Evolutionary conservation across 2,329 filamentous ascomycete genomes (phyloP).

Genomic region (Harringtonia lauricola): DNA sequence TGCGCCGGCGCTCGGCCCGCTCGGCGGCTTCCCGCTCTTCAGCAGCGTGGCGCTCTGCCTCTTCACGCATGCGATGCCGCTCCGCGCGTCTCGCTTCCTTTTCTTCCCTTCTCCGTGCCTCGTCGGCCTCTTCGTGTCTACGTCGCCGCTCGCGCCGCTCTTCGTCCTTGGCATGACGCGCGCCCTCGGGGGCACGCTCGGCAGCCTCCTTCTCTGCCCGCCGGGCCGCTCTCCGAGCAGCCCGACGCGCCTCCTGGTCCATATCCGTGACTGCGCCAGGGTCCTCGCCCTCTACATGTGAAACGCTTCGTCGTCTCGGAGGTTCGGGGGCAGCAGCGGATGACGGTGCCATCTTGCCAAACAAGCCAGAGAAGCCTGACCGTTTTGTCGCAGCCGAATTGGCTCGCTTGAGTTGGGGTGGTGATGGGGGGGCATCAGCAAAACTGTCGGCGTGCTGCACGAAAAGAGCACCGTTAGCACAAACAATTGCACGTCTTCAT

Average conservation of each 20-base stretch:
- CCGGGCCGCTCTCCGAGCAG: constrained; percentile 49
- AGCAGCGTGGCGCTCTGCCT: constrained; percentile 23
- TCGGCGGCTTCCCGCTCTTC: constrained; percentile 23
- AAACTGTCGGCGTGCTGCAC: constrained; percentile 54
- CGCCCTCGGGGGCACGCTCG: constrained; percentile 44
- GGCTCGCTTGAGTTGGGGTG: constrained; percentile 45
- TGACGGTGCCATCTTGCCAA: constrained; percentile 42
- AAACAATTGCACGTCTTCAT: too few relatives aligned
- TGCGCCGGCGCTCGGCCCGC: constrained; percentile 37
- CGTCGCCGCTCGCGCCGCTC: constrained; percentile 42
- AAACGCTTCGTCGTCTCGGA: constrained; percentile 37
- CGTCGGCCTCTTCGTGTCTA: constrained; percentile 42
- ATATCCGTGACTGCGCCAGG: constrained; percentile 14
- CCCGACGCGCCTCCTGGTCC: constrained; percentile 49
- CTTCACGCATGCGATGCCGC: not conserved
- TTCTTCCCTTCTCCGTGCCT: constrained; percentile 42
- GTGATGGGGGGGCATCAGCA: constrained; percentile 38
- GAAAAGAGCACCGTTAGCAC: not conserved
- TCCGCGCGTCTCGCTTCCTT: constrained; percentile 40
- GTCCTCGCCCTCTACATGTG: constrained; percentile 38
- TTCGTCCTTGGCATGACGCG: constrained; percentile 45
- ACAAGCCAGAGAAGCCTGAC: constrained; percentile 46
- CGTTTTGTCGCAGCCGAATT: constrained; percentile 52
- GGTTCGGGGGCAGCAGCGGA: constrained; percentile 12
- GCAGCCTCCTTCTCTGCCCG: constrained; percentile 39